Evolutionary conservation across 345 rosid genomes (phyloP), one percentile per base, ranked within the genome.

Genomic region (Combretum micranthum): DNA sequence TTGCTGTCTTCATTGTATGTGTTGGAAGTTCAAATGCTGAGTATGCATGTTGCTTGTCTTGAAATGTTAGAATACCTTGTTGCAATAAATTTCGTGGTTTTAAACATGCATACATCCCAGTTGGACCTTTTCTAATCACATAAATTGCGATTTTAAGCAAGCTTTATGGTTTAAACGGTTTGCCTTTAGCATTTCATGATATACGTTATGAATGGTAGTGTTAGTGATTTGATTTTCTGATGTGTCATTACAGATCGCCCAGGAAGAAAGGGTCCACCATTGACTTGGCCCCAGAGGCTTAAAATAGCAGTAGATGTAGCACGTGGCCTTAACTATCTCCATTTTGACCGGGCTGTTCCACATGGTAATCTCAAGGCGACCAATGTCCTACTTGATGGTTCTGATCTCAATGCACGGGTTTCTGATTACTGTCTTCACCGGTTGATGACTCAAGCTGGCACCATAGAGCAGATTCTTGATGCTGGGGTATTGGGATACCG

Each of bases 261-360:
- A 0, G 97, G 96, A 70, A 80, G 92, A 72, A 86, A 75, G 75
- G 99, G 94, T 0, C 91, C 88, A 1, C 92, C 94, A 4, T 70
- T 93, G 53, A 53, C 77, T 4, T 93, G 99, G 99, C 64, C 53
- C 16, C 97, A 88, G 64, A 83, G 96, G 77, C 81, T 93, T 42
- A 93, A 83, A 75, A 74, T 89, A 20, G 88, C 96, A 0, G 99
- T 93, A 26, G 99, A 93, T 50, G 83, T 89, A n/a, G 97, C 99
- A 39, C 99, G 99, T 57, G 97, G 99, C 72, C 85, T 93, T 56
- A 93, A 93, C 76, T 93, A 93, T 53, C 97, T 93, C 73, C 99
- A 93, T 75, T 87, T 93, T 1, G 99, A 93, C 60, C 86, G 99
- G n/a, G 93, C 88, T 42, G 80, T 85, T 66, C 99, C 99, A 20